These are phyloP conservation scores for Paracamarosporium sp. DNA, from an alignment of 2,329 filamentous ascomycete species.

Conservation along the genomic window DNA sequence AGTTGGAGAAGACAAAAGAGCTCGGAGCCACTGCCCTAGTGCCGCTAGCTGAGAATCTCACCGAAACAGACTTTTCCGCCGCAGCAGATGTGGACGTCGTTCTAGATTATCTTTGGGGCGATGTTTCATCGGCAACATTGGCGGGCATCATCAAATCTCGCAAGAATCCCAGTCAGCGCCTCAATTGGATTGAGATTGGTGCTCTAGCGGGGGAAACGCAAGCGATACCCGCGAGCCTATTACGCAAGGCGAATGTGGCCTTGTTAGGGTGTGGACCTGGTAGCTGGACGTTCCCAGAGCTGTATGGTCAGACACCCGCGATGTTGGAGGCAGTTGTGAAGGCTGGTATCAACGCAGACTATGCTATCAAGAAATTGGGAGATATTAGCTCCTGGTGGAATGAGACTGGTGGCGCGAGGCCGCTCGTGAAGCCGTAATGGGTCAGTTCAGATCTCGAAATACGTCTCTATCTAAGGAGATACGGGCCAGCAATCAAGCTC, in stretches of 20 bases:
- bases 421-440: slow-evolving; percentile 1
- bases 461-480: background rate
- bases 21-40: slow-evolving; percentile 57
- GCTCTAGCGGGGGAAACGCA: slow-evolving; percentile 17
- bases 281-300: slow-evolving; percentile 20
- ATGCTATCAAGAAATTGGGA: slow-evolving; percentile 11
- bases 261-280: slow-evolving; percentile 20
- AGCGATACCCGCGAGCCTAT: slow-evolving; percentile 6
- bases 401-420: slow-evolving; percentile 8
- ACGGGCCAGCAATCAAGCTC: no score
- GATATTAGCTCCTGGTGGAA: slow-evolving; percentile 19
- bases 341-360: slow-evolving; percentile 10
- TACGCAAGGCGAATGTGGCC: slow-evolving; percentile 18
- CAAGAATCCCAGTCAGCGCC: slow-evolving; percentile 19
- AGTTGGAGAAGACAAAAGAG: slow-evolving; percentile 44
- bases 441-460: background rate
- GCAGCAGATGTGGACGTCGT: slow-evolving; percentile 60
- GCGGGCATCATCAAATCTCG: slow-evolving; percentile 19
- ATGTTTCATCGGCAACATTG: slow-evolving; percentile 14
- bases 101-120: slow-evolving; percentile 65
- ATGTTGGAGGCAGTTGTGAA: slow-evolving; percentile 18
- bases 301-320: slow-evolving; percentile 12
- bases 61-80: slow-evolving; percentile 56
- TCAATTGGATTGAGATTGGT: slow-evolving; percentile 26
- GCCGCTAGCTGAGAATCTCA: slow-evolving; percentile 47